phyloP scores from a whole-genome alignment of 495 filamentous ascomycete genomes.

The Hypoxylon rickii region DNA sequence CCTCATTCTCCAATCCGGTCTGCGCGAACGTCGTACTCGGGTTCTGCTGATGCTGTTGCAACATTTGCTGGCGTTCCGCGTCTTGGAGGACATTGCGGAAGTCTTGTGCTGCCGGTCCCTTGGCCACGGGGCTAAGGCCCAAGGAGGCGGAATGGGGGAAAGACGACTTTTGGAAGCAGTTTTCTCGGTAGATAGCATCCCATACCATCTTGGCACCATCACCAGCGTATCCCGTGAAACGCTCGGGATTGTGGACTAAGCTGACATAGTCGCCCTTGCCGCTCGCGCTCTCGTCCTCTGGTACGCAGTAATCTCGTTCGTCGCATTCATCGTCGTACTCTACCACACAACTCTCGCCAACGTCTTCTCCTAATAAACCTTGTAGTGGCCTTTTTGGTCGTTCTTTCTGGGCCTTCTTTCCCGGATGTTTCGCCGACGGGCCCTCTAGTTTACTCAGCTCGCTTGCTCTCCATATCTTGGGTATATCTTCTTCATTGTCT shows the following conservation, averaged over 20 bases:
- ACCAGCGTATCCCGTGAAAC: constrained; percentile 92
- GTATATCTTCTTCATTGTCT: constrained; percentile 93
- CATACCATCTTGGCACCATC: constrained; percentile 83
- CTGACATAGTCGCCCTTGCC: constrained; percentile 96
- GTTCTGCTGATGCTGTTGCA: constrained; percentile 57
- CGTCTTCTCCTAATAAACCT: constrained; percentile 80
- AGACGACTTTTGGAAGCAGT: constrained; percentile 83
- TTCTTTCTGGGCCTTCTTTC: constrained; percentile 69
- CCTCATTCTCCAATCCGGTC: constrained; percentile 71
- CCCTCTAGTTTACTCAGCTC: constrained; percentile 93
- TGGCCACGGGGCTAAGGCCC: constrained; percentile 44
- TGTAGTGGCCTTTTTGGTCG: constrained; percentile 74
- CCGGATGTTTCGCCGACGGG: constrained; percentile 86
- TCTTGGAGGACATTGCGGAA: constrained; percentile 81
- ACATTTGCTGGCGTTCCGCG: constrained; percentile 65
- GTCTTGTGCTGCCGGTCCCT: constrained; percentile 73
- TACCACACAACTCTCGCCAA: constrained; percentile 93
- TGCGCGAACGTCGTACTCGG: constrained; percentile 55
- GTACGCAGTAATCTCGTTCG: constrained; percentile 94
- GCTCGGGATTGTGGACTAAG: constrained; percentile 88
- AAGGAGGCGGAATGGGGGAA: constrained; percentile 56
- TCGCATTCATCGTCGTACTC: constrained; percentile 99
- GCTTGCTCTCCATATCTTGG: constrained; percentile 85
- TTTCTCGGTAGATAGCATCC: constrained; percentile 96
- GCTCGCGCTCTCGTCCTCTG: constrained; percentile 85